These are phyloP conservation scores for Cucurbita moschata DNA, from an alignment of 306 rosid species.

Conservation along the genomic window DNA sequence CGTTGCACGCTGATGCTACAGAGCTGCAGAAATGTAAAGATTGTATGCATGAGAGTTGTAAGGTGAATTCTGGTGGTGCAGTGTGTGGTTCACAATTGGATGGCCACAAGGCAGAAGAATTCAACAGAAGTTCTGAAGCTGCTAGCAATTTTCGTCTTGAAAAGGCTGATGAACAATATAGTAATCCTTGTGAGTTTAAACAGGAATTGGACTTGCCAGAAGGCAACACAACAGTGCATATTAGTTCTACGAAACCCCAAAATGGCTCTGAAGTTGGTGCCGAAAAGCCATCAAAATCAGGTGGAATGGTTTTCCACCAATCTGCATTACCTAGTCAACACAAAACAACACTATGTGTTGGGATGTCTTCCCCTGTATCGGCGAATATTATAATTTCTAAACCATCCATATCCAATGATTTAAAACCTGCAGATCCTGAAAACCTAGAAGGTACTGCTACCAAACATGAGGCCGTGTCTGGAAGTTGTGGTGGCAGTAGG, in stretches of 20 bases:
- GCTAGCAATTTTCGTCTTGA: constrained; percentile 27
- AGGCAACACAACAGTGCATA: constrained; percentile 26
- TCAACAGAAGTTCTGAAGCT: constrained; percentile 28
- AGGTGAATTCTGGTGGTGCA: constrained; percentile 23
- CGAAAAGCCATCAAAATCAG: constrained; percentile 46
- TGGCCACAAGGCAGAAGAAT: constrained; percentile 34
- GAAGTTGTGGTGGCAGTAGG: constrained; percentile 28
- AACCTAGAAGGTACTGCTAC: constrained; percentile 19
- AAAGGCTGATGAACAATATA: constrained; percentile 29
- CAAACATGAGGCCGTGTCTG: constrained; percentile 33
- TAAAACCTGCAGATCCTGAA: constrained; percentile 38
- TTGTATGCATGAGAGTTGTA: constrained; percentile 27
- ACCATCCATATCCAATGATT: constrained; percentile 22
- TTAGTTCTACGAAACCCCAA: constrained; percentile 33
- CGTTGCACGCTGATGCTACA: constrained; percentile 27
- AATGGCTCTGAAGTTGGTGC: constrained; percentile 29
- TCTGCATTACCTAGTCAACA: constrained; percentile 23
- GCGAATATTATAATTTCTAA: constrained; percentile 29
- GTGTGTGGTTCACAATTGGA: constrained; percentile 20
- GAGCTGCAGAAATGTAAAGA: constrained; percentile 28
- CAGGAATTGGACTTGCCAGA: constrained; percentile 40
- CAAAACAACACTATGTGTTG: constrained; percentile 26
- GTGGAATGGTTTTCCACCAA: constrained; percentile 13
- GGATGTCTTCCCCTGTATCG: constrained; percentile 40
- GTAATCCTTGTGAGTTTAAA: constrained; percentile 26